phyloP scores from a whole-genome alignment of 805 yeast genomes.

The Candida ascalaphidarum region DNA sequence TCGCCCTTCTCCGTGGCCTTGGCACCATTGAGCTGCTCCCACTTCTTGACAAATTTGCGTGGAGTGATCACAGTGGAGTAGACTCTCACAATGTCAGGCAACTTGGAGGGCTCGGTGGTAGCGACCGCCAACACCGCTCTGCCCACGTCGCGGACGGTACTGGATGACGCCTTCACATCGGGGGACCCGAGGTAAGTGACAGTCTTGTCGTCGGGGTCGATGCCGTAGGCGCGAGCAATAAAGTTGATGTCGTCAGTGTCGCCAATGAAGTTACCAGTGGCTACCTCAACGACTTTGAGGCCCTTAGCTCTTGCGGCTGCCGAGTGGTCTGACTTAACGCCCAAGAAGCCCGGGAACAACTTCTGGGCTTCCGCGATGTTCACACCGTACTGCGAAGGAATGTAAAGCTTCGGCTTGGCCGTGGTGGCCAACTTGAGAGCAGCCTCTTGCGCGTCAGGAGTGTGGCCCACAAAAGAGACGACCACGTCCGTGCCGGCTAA shows the following conservation, averaged over 20 bases:
- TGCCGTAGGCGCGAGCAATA: conserved; percentile 25
- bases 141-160: conserved; percentile 32
- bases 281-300: conserved; percentile 37
- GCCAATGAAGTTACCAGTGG: conserved; percentile 28
- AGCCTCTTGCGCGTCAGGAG: conserved; percentile 19
- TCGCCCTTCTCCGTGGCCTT: conserved; percentile 23
- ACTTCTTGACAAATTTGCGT: conserved; percentile 28
- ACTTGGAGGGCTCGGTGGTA: conserved; percentile 20
- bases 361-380: conserved; percentile 23
- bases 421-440: conserved; percentile 29
- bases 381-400: conserved; percentile 56
- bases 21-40: conserved; percentile 30
- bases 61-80: conserved; percentile 32
- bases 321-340: conserved; percentile 26
- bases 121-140: conserved; percentile 32
- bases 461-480: conserved; percentile 32
- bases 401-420: conserved; percentile 41
- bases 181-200: conserved; percentile 34
- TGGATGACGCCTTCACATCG: conserved; percentile 10
- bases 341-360: conserved; percentile 25
- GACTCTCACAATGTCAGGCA: conserved; percentile 38
- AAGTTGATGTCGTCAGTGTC: conserved; percentile 28
- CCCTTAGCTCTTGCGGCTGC: conserved; percentile 33
- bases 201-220: conserved; percentile 22
- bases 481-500: conserved; percentile 44